Evolutionary conservation across 495 filamentous ascomycete genomes (phyloP).

Genomic region (Acidiella bohemica): DNA sequence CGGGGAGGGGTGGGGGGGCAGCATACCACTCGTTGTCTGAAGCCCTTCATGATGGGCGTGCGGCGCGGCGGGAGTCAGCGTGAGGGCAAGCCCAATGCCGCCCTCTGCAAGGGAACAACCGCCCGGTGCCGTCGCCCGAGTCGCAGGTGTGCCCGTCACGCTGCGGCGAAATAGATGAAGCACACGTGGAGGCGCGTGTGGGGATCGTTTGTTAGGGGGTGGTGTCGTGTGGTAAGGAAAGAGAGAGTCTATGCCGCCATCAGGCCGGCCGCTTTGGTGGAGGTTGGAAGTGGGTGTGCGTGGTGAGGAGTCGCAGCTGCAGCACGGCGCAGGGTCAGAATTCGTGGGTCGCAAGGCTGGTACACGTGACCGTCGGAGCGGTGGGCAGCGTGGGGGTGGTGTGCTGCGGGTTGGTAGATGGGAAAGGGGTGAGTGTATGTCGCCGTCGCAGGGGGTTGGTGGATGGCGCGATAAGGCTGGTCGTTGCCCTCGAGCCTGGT

Average conservation of each 20-base stretch:
- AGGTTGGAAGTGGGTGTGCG: background rate
- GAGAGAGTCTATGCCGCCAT: too few species aligned
- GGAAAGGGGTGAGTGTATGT: too few species aligned
- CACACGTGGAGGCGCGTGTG: too few species aligned
- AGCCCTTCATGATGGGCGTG: slow-evolving; percentile 63
- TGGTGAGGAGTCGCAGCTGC: background rate
- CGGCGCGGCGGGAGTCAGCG: slow-evolving; percentile 1
- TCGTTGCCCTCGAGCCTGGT: too few species aligned
- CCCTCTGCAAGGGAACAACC: slow-evolving; percentile 14
- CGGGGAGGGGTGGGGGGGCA: slow-evolving; percentile 19
- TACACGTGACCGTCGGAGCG: slow-evolving; percentile 6
- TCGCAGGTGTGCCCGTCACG: too few species aligned
- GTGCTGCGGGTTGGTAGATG: too few species aligned
- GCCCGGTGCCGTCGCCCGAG: slow-evolving; percentile 4
- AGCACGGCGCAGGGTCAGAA: background rate
- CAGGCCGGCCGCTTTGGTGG: too few species aligned
- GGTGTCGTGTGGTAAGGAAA: background rate
- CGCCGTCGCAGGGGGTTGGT: too few species aligned
- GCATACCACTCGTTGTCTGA: slow-evolving; percentile 95
- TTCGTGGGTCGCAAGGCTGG: background rate
- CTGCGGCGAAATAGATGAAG: too few species aligned
- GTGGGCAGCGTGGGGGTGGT: too few species aligned
- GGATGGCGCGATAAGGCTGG: too few species aligned
- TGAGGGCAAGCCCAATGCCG: slow-evolving; percentile 6
- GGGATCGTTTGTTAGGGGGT: too few species aligned